Evolutionary conservation across 2,329 filamentous ascomycete species (phyloP).

Genomic region (Penicillium sp.): DNA sequence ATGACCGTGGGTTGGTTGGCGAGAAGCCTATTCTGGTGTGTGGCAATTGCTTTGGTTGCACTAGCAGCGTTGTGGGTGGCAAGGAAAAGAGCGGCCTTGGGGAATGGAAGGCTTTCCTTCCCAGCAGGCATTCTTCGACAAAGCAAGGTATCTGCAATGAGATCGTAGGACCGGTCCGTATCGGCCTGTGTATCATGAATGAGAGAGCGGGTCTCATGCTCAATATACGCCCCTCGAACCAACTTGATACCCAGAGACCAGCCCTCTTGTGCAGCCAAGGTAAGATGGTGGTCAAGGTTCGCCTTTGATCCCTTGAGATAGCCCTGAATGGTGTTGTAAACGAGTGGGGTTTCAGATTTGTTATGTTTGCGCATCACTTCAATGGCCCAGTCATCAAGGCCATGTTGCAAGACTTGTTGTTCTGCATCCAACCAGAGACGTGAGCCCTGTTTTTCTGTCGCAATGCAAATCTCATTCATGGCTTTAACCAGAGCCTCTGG

Average conservation of each 20-base stretch:
- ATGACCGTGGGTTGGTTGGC: constrained; percentile 38
- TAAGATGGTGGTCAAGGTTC: constrained; percentile 43
- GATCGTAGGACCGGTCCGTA: constrained; percentile 50
- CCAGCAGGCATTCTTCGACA: constrained; percentile 41
- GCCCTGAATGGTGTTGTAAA: constrained; percentile 49
- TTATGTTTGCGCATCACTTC: constrained; percentile 27
- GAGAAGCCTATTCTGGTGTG: constrained; percentile 39
- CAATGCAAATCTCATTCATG: constrained; percentile 37
- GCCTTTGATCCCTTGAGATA: constrained; percentile 47
- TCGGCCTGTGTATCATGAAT: constrained; percentile 43
- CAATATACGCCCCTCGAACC: constrained; percentile 50
- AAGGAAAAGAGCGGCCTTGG: constrained; percentile 49
- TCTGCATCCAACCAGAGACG: too few relatives aligned
- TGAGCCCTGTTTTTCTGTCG: too few relatives aligned
- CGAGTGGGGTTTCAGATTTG: constrained; percentile 24
- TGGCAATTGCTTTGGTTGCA: constrained; percentile 45
- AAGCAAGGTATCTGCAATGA: constrained; percentile 50
- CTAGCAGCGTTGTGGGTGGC: constrained; percentile 54
- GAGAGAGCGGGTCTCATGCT: constrained; percentile 36
- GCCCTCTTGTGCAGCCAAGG: constrained; percentile 39
- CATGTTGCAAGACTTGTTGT: too few relatives aligned
- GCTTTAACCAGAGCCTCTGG: constrained; percentile 22
- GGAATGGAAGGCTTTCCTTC: constrained; percentile 20
- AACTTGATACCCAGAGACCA: constrained; percentile 48
- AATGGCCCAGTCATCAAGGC: too few relatives aligned